These are phyloP conservation scores for Stemphylium beticola DNA, from an alignment of 2,329 filamentous ascomycete species.

Conservation along the genomic window DNA sequence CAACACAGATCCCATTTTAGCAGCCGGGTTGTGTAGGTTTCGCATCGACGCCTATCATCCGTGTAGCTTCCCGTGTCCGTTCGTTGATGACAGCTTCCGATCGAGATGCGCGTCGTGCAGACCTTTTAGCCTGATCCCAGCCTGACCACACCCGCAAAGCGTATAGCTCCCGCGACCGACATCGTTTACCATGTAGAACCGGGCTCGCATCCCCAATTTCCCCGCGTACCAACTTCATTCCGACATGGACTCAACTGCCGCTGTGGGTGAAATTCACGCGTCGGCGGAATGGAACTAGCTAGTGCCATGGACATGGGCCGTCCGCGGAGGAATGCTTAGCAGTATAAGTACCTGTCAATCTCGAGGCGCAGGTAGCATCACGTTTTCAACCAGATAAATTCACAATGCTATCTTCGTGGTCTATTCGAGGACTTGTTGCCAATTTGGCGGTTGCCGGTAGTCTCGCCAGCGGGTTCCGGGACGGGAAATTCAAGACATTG, in stretches of 20 bases:
- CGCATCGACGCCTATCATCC: neutral
- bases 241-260: constrained; percentile 7
- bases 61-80: neutral
- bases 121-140: constrained; percentile 38
- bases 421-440: constrained; percentile 26
- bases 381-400: constrained; percentile 6
- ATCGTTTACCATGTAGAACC: constrained; percentile 19
- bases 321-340: constrained; percentile 1
- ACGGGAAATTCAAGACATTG: constrained; percentile 64
- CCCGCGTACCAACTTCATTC: constrained; percentile 23
- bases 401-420: constrained; percentile 32
- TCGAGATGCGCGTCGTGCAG: neutral
- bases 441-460: constrained; percentile 28
- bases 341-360: constrained; percentile 24
- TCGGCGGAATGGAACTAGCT: constrained; percentile 20
- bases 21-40: neutral
- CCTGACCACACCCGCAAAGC: constrained; percentile 18
- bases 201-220: constrained; percentile 20
- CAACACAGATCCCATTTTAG: neutral
- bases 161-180: constrained; percentile 23
- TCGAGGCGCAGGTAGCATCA: neutral
- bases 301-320: constrained; percentile 11
- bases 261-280: constrained; percentile 4
- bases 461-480: constrained; percentile 40
- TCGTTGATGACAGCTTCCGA: neutral